Percentiles rank a stretch among this genome's conserved stretches.
Evolutionary conservation across 129 eudicot genomes (phyloP).

Genomic region (Flaveria ramosissima): DNA sequence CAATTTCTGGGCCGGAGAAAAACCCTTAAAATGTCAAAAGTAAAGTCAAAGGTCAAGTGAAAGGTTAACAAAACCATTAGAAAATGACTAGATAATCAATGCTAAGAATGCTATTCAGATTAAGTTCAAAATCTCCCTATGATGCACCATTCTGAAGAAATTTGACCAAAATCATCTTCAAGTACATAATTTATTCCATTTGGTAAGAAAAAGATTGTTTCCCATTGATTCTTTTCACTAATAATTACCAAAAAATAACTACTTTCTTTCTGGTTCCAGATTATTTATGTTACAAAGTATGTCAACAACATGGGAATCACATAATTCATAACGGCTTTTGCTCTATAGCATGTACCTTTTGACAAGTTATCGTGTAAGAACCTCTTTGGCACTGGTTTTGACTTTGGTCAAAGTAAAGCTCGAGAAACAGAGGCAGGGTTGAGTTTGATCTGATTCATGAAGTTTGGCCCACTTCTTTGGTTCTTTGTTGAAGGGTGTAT

Average conservation of each 20-base stretch:
- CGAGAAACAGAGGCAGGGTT: constrained; percentile 30
- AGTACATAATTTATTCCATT: constrained; percentile 30
- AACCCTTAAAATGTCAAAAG: background rate
- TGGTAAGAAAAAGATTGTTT: constrained; percentile 18
- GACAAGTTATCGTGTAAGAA: constrained; percentile 1
- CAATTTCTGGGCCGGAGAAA: constrained; percentile 7
- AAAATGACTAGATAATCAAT: background rate
- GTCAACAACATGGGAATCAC: constrained; percentile 39
- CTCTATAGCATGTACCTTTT: constrained; percentile 33
- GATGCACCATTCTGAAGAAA: constrained; percentile 12
- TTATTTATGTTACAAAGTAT: constrained; percentile 57
- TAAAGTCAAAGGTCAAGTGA: constrained; percentile 2
- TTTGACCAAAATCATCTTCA: constrained; percentile 26
- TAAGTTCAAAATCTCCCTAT: background rate
- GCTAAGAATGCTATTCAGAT: background rate
- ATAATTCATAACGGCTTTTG: constrained; percentile 27
- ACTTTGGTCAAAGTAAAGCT: constrained; percentile 19
- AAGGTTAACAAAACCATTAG: constrained; percentile 16
- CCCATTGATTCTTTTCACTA: constrained; percentile 30
- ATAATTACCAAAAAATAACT: constrained; percentile 35
- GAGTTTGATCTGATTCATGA: constrained; percentile 15
- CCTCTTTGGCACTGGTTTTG: constrained; percentile 27
- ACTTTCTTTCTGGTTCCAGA: constrained; percentile 28
- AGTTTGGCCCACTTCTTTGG: constrained; percentile 25
- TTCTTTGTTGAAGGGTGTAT: constrained; percentile 18